Conservation (phyloP, 1,139 yeast species). For the Magnusiomyces sp. region DNA sequence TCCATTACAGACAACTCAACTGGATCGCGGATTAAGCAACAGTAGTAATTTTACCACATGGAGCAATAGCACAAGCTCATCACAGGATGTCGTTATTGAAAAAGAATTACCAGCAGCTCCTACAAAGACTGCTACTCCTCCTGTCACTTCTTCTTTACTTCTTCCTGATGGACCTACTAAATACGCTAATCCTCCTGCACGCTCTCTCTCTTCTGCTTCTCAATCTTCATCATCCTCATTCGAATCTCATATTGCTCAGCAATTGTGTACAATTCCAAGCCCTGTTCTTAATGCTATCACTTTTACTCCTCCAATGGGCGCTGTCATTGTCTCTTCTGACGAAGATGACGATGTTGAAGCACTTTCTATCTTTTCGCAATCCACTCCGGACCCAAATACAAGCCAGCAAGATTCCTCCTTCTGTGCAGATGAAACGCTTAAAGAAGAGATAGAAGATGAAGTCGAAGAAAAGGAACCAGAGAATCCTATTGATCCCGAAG, state of each 20-base stretch:
- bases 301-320: slow-evolving; percentile 14
- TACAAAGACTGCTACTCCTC: too few species aligned
- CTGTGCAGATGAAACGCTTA: neutral
- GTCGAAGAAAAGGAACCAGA: neutral
- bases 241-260: slow-evolving; percentile 18
- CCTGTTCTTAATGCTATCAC: slow-evolving; percentile 20
- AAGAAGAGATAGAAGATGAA: slow-evolving; percentile 4
- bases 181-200: neutral
- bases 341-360: slow-evolving; percentile 12
- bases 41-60: neutral
- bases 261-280: slow-evolving; percentile 19
- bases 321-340: slow-evolving; percentile 9
- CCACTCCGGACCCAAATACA: neutral
- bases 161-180: neutral
- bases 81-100: too few species aligned
- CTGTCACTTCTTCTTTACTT: neutral
- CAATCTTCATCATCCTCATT: slow-evolving; percentile 2
- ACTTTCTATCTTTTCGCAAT: slow-evolving; percentile 8
- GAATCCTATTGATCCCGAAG: slow-evolving; percentile 34
- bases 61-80: neutral
- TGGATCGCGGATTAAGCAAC: neutral
- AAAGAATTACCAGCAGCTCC: too few species aligned
- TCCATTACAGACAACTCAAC: neutral
- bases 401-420: neutral
- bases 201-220: neutral